Base-by-base conservation (phyloP, 805 yeast genomes). In the Zygosaccharomyces lentus region DNA sequence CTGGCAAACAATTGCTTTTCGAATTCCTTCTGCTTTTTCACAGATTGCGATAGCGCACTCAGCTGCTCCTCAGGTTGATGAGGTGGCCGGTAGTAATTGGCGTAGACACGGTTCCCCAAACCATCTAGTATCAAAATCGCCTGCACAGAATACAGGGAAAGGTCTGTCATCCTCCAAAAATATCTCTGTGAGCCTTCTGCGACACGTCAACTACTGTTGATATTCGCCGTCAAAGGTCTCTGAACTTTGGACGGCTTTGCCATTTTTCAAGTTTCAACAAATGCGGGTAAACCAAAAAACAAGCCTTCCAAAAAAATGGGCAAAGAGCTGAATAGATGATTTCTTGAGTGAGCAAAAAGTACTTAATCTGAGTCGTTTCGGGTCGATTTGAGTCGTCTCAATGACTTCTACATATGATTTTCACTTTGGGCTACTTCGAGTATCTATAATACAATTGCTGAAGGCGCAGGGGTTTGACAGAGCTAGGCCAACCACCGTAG, bases 381-480 rank as follows among this genome's bases (percentile, higher is more conserved):
- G 24, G 26, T 37, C 37, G 32, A 29, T 29, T 29, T 7, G n/a
- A 9, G 3, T 29, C 32, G 32, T 13, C 32, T 29, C 32, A 13
- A 57, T 59, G 55, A 54, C 63, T 8, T 51, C 61, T 5, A 55
- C 53, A 34, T 45, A 67, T 37, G 75, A 73, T 32, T 75, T 78
- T 61, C 70, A 69, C 54, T 75, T 70, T 50, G 65, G 75, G 6
- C 59, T 77, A 13, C 64, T 76, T 26, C 64, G 81, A 31, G 66
- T 78, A 37, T 69, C 81, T 0, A 69, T 76, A 50, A 69, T 77
- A 39, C 84, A 78, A 60, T 61, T 71, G 47, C 73, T 91, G 43
- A 80, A 87, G 50, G 80, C 93, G 0, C 77, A 81, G 25, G 99
- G 99, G 0, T 87, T 89, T 57, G 96, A 87, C 50, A 75, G 81